A percentile compares a stretch with the other conserved stretches of the same genome.
Evolutionary conservation across 345 rosid species (phyloP).

Genomic region (Xanthoceras sorbifolium): DNA sequence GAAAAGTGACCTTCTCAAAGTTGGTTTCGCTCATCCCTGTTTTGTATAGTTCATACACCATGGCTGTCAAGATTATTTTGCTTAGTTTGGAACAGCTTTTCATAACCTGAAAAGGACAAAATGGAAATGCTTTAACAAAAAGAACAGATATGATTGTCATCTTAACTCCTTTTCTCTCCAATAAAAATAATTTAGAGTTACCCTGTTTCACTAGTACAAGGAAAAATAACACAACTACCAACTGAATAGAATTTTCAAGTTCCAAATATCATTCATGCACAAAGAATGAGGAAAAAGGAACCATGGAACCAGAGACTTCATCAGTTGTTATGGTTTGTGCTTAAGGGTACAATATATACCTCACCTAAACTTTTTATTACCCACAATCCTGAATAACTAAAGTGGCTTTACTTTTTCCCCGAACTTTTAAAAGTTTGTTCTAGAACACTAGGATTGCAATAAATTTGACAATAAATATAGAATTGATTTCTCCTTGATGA

Average conservation of each 20-base stretch:
- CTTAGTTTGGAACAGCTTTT: constrained; percentile 63
- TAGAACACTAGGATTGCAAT: background rate
- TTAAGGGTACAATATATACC: background rate
- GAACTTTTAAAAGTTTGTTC: background rate
- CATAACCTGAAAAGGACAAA: constrained; percentile 55
- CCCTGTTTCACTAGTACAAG: background rate
- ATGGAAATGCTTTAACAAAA: background rate
- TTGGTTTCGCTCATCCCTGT: constrained; percentile 91
- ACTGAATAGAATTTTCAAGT: background rate
- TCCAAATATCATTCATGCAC: background rate
- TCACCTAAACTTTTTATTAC: background rate
- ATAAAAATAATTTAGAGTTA: background rate
- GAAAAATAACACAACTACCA: background rate
- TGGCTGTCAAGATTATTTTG: constrained; percentile 88
- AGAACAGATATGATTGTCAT: background rate
- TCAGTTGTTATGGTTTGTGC: background rate
- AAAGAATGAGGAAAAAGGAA: background rate
- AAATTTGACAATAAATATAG: background rate
- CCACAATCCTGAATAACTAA: background rate
- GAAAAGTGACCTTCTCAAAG: constrained; percentile 69
- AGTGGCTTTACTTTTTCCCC: background rate
- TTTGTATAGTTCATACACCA: constrained; percentile 93
- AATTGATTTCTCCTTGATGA: background rate
- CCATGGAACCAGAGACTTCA: background rate
- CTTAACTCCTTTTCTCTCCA: background rate